Evolutionary conservation across 2,329 filamentous ascomycete species (phyloP).

Genomic region (Leptographium radiaticola): DNA sequence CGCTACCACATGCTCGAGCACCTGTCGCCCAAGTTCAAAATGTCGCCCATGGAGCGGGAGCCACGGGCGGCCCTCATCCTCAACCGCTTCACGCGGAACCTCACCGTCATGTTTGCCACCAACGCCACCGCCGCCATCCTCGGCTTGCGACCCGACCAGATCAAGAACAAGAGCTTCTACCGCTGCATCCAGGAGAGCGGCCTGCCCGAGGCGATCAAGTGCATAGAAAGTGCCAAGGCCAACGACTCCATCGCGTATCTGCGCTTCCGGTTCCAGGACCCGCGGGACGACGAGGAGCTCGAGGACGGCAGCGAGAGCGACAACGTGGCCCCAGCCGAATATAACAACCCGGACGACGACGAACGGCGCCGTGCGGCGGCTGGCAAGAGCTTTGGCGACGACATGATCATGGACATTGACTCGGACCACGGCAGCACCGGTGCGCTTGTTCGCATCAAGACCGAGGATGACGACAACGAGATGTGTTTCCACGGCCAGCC

Average conservation of each 20-base stretch:
- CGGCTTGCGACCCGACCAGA: constrained; percentile 54
- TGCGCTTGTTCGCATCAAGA: constrained; percentile 2
- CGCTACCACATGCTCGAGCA: constrained; percentile 85
- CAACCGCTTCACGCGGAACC: constrained; percentile 71
- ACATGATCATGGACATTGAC: constrained; percentile 19
- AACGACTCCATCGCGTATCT: constrained; percentile 88
- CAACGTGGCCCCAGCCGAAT: constrained; percentile 25
- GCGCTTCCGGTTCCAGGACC: constrained; percentile 73
- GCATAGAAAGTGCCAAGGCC: constrained; percentile 72
- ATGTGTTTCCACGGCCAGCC: not conserved
- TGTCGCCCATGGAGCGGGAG: constrained; percentile 53
- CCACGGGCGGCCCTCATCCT: constrained; percentile 74
- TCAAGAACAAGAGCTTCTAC: constrained; percentile 72
- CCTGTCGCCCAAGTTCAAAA: constrained; percentile 66
- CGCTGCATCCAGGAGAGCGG: constrained; percentile 73
- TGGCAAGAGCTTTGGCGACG: constrained; percentile 6
- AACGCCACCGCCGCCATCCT: constrained; percentile 63
- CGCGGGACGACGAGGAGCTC: constrained; percentile 43
- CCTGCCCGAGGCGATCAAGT: constrained; percentile 61
- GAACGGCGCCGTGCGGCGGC: not conserved
- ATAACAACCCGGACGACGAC: constrained; percentile 24
- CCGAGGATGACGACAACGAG: constrained; percentile 7
- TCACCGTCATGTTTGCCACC: constrained; percentile 79
- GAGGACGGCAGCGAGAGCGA: constrained; percentile 26
- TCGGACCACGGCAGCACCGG: not conserved